Conservation (phyloP, 1,284 basidiomycete species). For the Fomitiporia mediterranea region DNA sequence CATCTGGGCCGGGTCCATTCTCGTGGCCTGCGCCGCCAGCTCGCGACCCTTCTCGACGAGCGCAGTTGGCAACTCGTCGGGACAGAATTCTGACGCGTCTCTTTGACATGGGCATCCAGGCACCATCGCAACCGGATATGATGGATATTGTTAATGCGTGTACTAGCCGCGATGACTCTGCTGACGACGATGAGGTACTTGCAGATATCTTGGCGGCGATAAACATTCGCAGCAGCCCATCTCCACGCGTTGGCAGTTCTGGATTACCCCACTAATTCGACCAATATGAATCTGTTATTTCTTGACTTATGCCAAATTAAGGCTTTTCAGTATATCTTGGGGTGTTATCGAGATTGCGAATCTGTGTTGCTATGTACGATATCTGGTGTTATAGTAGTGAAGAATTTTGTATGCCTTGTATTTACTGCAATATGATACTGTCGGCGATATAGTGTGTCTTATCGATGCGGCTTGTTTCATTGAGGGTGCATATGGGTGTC, state of each 20-base stretch:
- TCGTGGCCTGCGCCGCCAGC: constrained; percentile 32
- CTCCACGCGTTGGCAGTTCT: constrained; percentile 31
- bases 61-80: constrained; percentile 18
- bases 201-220: constrained; percentile 60
- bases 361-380: background rate
- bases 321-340: too few species aligned
- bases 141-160: constrained; percentile 47
- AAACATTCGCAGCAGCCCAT: constrained; percentile 12
- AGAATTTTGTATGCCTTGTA: background rate
- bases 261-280: constrained; percentile 23
- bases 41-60: constrained; percentile 18
- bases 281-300: background rate
- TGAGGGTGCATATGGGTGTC: constrained; percentile 4
- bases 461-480: background rate
- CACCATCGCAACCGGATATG: constrained; percentile 48
- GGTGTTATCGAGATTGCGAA: background rate
- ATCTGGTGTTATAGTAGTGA: too few species aligned
- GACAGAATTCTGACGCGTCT: constrained; percentile 20
- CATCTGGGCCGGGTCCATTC: constrained; percentile 46
- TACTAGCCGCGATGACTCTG: constrained; percentile 38
- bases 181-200: constrained; percentile 56
- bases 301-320: too few species aligned
- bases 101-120: constrained; percentile 67
- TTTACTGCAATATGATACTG: too few species aligned
- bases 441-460: too few species aligned